Conservation (phyloP, 2,329 filamentous ascomycete species). For the Pyrenophora tritici-repentis region DNA sequence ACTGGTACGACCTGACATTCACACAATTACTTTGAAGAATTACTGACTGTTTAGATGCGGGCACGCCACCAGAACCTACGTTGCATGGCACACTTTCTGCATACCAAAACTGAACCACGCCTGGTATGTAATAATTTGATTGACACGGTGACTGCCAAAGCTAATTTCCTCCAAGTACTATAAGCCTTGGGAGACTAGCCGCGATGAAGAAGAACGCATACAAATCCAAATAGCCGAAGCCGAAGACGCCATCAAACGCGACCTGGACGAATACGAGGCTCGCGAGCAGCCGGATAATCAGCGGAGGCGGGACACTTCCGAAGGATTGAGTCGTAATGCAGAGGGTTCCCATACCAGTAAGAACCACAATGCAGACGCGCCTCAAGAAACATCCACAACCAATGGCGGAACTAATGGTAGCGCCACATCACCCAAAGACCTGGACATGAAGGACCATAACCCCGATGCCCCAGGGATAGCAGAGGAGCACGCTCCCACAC, state of each 20-base stretch:
- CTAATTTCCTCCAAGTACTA: slow-evolving; percentile 68
- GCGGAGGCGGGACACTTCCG: slow-evolving; percentile 23
- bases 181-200: slow-evolving; percentile 76
- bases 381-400: slow-evolving; percentile 20
- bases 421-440: slow-evolving; percentile 25
- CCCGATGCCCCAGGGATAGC: slow-evolving; percentile 22
- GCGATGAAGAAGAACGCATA: slow-evolving; percentile 72
- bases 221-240: slow-evolving; percentile 70
- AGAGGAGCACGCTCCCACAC: slow-evolving; percentile 16
- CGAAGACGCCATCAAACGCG: slow-evolving; percentile 66
- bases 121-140: slow-evolving; percentile 63
- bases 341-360: slow-evolving; percentile 29
- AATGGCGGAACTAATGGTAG: slow-evolving; percentile 36
- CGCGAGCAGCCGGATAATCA: slow-evolving; percentile 38
- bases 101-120: slow-evolving; percentile 71
- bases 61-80: slow-evolving; percentile 74
- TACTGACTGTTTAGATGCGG: slow-evolving; percentile 64
- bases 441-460: slow-evolving; percentile 34
- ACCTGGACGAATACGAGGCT: slow-evolving; percentile 66
- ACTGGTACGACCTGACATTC: slow-evolving; percentile 61
- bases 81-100: slow-evolving; percentile 72
- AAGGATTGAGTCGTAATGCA: slow-evolving; percentile 23
- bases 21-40: background rate
- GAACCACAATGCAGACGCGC: slow-evolving; percentile 29
- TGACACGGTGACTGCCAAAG: slow-evolving; percentile 4